Percentiles rank a stretch among this genome's conserved stretches.
These are phyloP conservation scores for Phlegmacium glaucopus DNA, from an alignment of 768 basidiomycete species.

Conservation along the genomic window DNA sequence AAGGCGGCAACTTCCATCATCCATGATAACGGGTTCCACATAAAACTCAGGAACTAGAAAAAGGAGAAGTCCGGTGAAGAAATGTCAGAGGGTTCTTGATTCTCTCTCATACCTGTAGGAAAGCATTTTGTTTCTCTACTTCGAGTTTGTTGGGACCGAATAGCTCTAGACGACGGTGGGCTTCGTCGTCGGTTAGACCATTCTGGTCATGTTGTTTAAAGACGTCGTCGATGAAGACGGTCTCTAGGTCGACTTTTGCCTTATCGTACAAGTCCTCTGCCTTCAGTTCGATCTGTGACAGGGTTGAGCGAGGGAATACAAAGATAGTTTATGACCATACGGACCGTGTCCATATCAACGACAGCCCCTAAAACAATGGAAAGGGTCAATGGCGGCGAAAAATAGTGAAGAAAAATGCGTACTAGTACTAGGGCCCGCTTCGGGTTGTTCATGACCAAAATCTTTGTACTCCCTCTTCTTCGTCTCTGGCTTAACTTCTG, in stretches of 20 bases:
- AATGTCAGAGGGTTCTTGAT: too few species aligned
- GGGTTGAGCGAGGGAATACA: constrained; percentile 15
- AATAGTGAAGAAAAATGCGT: constrained; percentile 28
- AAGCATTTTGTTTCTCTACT: constrained; percentile 83
- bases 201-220: constrained; percentile 88
- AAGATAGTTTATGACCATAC: constrained; percentile 12
- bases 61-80: too few species aligned
- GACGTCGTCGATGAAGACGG: constrained; percentile 94
- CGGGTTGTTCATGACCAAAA: constrained; percentile 70
- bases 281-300: constrained; percentile 73
- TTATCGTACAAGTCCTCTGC: constrained; percentile 96
- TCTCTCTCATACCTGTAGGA: constrained; percentile 82
- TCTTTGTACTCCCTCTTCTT: constrained; percentile 88
- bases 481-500: constrained; percentile 42
- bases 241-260: constrained; percentile 99
- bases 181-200: constrained; percentile 77
- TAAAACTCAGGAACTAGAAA: constrained; percentile 84
- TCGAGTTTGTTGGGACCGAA: constrained; percentile 98
- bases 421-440: constrained; percentile 70
- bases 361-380: constrained; percentile 58
- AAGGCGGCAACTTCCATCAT: constrained; percentile 98
- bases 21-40: constrained; percentile 99
- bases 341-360: constrained; percentile 80
- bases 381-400: constrained; percentile 10
- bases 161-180: constrained; percentile 78